phyloP scores from a whole-genome alignment of 495 filamentous ascomycete genomes.

The Corynascus novoguineensis region DNA sequence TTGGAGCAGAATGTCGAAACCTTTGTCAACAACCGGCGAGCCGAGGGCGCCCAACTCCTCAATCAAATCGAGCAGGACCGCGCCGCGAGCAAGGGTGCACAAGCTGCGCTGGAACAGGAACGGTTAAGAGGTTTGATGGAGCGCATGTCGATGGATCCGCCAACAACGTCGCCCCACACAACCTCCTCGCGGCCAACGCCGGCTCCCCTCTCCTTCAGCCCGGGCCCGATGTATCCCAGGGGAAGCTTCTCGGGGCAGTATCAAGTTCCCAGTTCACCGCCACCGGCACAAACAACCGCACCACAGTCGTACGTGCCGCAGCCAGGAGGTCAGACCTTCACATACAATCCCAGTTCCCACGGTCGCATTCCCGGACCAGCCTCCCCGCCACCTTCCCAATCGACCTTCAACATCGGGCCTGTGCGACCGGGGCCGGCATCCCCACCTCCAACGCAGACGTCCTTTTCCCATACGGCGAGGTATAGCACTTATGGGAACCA shows the following conservation, averaged over 20 bases:
- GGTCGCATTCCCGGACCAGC: conserved; percentile 46
- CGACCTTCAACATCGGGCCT: conserved; percentile 41
- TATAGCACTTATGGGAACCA: conserved; percentile 47
- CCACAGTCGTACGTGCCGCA: conserved; percentile 38
- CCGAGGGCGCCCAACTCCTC: conserved; percentile 85
- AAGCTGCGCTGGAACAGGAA: conserved; percentile 81
- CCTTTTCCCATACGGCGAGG: conserved; percentile 32
- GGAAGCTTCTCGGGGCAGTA: conserved; percentile 46
- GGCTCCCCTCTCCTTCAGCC: conserved; percentile 37
- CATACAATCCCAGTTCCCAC: conserved; percentile 46
- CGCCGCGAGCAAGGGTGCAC: conserved; percentile 58
- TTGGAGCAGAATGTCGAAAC: conserved; percentile 95
- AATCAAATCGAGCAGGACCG: conserved; percentile 79
- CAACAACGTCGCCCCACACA: conserved; percentile 42
- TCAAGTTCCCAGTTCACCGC: conserved; percentile 47
- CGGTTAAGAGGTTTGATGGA: conserved; percentile 88
- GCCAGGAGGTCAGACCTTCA: conserved; percentile 18
- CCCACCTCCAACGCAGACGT: conserved; percentile 49
- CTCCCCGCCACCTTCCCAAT: conserved; percentile 44
- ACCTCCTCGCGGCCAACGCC: conserved; percentile 44
- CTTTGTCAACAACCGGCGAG: conserved; percentile 89
- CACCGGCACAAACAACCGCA: conserved; percentile 40
- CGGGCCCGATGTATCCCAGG: conserved; percentile 42
- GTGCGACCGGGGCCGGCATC: conserved; percentile 43
- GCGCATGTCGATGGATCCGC: conserved; percentile 74